Evolutionary conservation across 805 yeast species (phyloP).

Genomic region (Lipomyces lipofer): DNA sequence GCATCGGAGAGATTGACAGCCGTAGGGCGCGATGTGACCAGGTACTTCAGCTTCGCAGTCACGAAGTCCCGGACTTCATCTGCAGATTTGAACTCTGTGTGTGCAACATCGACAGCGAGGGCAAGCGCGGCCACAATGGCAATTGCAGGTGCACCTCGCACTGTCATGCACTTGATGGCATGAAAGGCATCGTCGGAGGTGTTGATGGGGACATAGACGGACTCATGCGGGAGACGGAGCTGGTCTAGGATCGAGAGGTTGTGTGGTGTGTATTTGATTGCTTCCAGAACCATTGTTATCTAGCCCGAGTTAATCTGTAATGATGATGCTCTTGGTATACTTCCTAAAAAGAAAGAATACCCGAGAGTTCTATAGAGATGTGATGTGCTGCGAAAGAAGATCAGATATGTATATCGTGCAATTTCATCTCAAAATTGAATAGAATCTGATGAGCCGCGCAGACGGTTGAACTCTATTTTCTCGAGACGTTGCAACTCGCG

Average conservation of each 20-base stretch:
- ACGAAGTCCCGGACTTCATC: conserved; percentile 39
- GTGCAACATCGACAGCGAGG: conserved; percentile 65
- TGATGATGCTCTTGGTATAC: too few species aligned
- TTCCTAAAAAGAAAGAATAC: too few species aligned
- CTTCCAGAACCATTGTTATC: conserved; percentile 26
- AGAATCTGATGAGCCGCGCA: too few species aligned
- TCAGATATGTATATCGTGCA: too few species aligned
- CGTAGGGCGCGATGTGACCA: conserved; percentile 84
- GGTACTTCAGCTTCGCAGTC: conserved; percentile 54
- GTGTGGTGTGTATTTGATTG: conserved; percentile 30
- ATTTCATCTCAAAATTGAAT: too few species aligned
- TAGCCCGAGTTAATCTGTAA: too few species aligned
- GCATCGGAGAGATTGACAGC: conserved; percentile 91
- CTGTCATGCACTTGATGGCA: conserved; percentile 89
- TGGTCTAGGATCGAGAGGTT: conserved; percentile 74
- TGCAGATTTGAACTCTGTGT: conserved; percentile 2
- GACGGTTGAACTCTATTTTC: too few species aligned
- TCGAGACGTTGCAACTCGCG: too few species aligned
- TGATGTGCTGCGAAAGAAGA: too few species aligned
- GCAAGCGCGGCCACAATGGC: conserved; percentile 92
- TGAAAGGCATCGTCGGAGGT: conserved; percentile 73
- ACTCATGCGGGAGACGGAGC: conserved; percentile 73
- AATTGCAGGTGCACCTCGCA: conserved; percentile 98
- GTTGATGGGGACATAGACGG: conserved; percentile 62
- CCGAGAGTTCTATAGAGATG: too few species aligned